Evolutionary conservation across 192 early-diverging fungal genomes (phyloP), one percentile per base, ranked within the genome.

Genomic region (Funneliformis geosporum): DNA sequence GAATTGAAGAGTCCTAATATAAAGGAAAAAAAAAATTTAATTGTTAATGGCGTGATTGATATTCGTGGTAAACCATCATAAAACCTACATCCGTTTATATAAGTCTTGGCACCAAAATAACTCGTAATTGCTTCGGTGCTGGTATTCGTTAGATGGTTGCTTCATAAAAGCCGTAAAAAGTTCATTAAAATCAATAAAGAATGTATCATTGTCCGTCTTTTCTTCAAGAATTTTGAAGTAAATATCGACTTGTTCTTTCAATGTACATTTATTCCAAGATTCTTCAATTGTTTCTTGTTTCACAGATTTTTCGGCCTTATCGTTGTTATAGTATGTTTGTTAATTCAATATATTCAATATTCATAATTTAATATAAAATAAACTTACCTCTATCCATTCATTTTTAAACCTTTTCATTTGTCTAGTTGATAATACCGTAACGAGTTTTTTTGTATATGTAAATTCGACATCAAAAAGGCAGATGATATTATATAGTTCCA

Each of bases 91-190:
- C 18, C 55, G 73, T 60, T 50, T 75, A 61, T 40, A 75, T 60
- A 75, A 60, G 18, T 75, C 55, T 33, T 75, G 73, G n/a, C 73
- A 75, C 73, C 73, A 75, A 75, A 75, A 40, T 6, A 75, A 61
- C 39, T 75, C 73, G n/a, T 75, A 75, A 75, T 55, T 61, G 18
- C n/a, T 55, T 75, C 14, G 28, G 38, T 75, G 73, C 21, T 75
- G 28, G 12, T 75, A 75, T 39, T 40, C 21, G n/a, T 60, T 40
- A 75, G 55, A 75, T 61, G 16, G 47, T 43, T 55, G 73, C 39
- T 39, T 60, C 21, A 55, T 61, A 75, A 75, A 59, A 33, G 14
- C 38, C 5, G 55, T 75, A 11, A 39, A 39, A 61, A 75, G 73
- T 60, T 33, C 25, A n/a, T 75, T 23, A n/a, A 75, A 60, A 28